A percentile compares a stretch with the other conserved stretches of the same genome.
Evolutionary conservation across 108 stramenopile species (phyloP).

Genomic region (Craspedostauros australis): DNA sequence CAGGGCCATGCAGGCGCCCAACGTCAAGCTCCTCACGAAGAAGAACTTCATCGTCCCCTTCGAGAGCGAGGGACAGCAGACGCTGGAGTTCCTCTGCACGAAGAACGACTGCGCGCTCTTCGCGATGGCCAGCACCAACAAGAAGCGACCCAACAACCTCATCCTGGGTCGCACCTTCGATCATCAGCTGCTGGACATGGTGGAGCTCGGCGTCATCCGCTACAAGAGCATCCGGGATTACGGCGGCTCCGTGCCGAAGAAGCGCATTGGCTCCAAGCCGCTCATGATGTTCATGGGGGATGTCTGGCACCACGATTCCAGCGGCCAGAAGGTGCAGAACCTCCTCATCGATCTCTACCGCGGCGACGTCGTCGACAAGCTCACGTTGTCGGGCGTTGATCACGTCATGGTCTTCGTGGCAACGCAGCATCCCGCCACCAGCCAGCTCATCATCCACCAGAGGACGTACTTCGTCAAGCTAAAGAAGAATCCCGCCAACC

Average conservation of each 20-base stretch:
- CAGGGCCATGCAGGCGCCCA: slow-evolving; percentile 75
- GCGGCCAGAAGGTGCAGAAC: slow-evolving; percentile 77
- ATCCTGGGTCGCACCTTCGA: slow-evolving; percentile 95
- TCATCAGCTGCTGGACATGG: slow-evolving; percentile 94
- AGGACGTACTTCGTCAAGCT: slow-evolving; percentile 77
- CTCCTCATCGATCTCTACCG: slow-evolving; percentile 94
- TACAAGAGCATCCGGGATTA: slow-evolving; percentile 80
- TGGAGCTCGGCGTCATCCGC: slow-evolving; percentile 87
- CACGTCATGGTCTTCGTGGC: slow-evolving; percentile 90
- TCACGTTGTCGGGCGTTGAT: slow-evolving; percentile 87
- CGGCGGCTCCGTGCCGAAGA: slow-evolving; percentile 70
- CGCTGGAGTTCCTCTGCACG: slow-evolving; percentile 79
- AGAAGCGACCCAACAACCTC: slow-evolving; percentile 98
- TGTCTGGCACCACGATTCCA: slow-evolving; percentile 71
- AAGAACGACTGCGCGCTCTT: slow-evolving; percentile 96
- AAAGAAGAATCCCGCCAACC: slow-evolving; percentile 73
- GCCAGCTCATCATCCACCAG: slow-evolving; percentile 52
- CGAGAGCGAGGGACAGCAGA: slow-evolving; percentile 70
- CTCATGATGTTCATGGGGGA: slow-evolving; percentile 91
- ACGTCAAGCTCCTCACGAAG: slow-evolving; percentile 76
- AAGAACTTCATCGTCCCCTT: slow-evolving; percentile 85
- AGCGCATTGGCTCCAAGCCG: slow-evolving; percentile 80
- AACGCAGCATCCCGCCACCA: slow-evolving; percentile 38
- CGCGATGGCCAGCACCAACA: slow-evolving; percentile 91
- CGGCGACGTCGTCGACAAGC: slow-evolving; percentile 86